phyloP scores from a whole-genome alignment of 2,329 filamentous ascomycete genomes.

The Amylocarpus encephaloides region DNA sequence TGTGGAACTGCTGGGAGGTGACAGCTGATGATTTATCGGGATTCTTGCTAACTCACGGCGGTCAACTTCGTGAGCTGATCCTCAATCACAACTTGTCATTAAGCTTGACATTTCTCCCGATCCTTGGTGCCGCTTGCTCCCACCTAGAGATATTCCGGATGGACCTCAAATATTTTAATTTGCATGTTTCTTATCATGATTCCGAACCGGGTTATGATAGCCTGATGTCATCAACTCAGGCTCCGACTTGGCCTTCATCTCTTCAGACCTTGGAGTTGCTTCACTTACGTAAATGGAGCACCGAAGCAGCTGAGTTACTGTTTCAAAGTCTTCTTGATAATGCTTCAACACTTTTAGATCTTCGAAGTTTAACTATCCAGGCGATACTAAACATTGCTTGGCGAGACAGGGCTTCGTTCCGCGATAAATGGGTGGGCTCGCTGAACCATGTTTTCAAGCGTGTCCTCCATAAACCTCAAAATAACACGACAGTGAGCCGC shows the following conservation, averaged over 20 bases:
- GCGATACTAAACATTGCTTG: slow-evolving; percentile 75
- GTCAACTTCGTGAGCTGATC: slow-evolving; percentile 58
- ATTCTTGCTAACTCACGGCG: slow-evolving; percentile 64
- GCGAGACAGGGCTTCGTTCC: slow-evolving; percentile 74
- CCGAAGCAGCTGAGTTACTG: slow-evolving; percentile 65
- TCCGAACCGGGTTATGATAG: slow-evolving; percentile 68
- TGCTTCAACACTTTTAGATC: slow-evolving; percentile 56
- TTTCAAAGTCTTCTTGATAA: slow-evolving; percentile 72
- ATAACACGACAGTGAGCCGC: background rate
- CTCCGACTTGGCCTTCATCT: slow-evolving; percentile 71
- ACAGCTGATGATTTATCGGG: slow-evolving; percentile 56
- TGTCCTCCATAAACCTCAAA: slow-evolving; percentile 32
- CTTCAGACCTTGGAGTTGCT: slow-evolving; percentile 68
- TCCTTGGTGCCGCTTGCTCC: slow-evolving; percentile 62
- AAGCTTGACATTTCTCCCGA: slow-evolving; percentile 65
- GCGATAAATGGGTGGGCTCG: slow-evolving; percentile 68
- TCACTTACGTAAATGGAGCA: slow-evolving; percentile 69
- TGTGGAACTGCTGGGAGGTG: slow-evolving; percentile 75
- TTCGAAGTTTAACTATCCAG: slow-evolving; percentile 64
- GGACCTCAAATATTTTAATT: slow-evolving; percentile 72
- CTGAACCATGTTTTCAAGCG: slow-evolving; percentile 62
- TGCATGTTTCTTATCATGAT: slow-evolving; percentile 61
- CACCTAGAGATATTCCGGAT: slow-evolving; percentile 64
- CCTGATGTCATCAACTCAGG: slow-evolving; percentile 55
- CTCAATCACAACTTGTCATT: slow-evolving; percentile 76